These are phyloP conservation scores for Phytomonas sp. DNA, from an alignment of 208 protist species.

Conservation along the genomic window DNA sequence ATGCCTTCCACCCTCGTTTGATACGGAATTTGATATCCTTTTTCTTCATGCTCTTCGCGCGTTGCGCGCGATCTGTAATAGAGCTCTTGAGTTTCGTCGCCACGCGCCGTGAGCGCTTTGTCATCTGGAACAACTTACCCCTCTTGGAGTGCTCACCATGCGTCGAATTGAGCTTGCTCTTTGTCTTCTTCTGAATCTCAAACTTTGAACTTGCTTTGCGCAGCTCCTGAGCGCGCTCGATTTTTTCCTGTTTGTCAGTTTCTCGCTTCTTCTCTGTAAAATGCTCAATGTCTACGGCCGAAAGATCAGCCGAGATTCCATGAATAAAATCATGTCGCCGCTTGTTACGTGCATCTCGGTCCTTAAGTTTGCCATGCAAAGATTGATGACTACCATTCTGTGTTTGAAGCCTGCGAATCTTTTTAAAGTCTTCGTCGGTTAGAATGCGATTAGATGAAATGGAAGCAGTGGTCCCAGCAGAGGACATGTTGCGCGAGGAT, in stretches of 20 bases:
- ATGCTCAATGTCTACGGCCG: slow-evolving; percentile 76
- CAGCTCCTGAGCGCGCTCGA: slow-evolving; percentile 70
- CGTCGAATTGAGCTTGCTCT: slow-evolving; percentile 86
- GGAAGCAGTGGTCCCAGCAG: slow-evolving; percentile 16
- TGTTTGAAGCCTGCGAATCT: slow-evolving; percentile 62
- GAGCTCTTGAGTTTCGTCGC: slow-evolving; percentile 80
- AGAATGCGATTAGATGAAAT: slow-evolving; percentile 56
- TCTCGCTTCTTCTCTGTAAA: slow-evolving; percentile 79
- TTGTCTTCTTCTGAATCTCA: slow-evolving; percentile 84
- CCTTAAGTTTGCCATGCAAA: slow-evolving; percentile 68
- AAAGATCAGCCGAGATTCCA: slow-evolving; percentile 67
- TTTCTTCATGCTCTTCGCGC: slow-evolving; percentile 87
- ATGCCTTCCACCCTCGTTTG: slow-evolving; percentile 86
- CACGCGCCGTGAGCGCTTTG: slow-evolving; percentile 80
- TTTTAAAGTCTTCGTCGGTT: slow-evolving; percentile 77
- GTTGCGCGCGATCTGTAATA: slow-evolving; percentile 49
- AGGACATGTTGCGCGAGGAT: neutral
- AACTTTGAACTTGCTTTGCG: slow-evolving; percentile 79
- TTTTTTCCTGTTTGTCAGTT: slow-evolving; percentile 75
- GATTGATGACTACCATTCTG: slow-evolving; percentile 67
- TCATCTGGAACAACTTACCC: slow-evolving; percentile 89
- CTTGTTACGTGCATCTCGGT: slow-evolving; percentile 38
- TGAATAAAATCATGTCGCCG: slow-evolving; percentile 66
- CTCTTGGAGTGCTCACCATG: slow-evolving; percentile 82
- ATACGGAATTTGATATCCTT: slow-evolving; percentile 92